phyloP scores from a whole-genome alignment of 2,329 filamentous ascomycete species.

The Verticillium tricorpus region DNA sequence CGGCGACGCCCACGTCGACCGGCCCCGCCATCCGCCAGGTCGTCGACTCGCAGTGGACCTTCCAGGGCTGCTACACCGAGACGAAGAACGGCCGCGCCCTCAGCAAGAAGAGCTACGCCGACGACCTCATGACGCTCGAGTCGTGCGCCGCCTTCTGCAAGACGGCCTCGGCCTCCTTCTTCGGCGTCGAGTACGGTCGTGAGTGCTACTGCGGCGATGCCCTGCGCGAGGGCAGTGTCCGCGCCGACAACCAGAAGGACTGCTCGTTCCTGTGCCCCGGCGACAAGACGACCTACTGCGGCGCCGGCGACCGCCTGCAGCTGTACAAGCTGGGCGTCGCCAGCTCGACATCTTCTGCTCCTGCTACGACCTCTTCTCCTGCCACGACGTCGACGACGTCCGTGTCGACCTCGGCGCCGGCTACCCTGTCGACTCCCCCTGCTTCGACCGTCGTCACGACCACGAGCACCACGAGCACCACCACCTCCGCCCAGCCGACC shows the following conservation, averaged over 20 bases:
- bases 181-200: constrained; percentile 12
- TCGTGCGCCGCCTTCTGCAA: constrained; percentile 47
- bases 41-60: constrained; percentile 19
- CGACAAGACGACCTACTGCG: constrained; percentile 17
- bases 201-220: constrained; percentile 16
- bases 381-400: neutral
- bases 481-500: constrained; percentile 1
- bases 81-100: constrained; percentile 23
- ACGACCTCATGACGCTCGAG: constrained; percentile 37
- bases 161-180: constrained; percentile 2
- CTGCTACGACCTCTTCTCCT: too few species aligned
- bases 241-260: constrained; percentile 13
- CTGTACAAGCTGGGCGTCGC: constrained; percentile 1
- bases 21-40: constrained; percentile 17
- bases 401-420: neutral
- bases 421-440: neutral
- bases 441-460: constrained; percentile 5
- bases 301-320: constrained; percentile 15
- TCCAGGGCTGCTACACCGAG: constrained; percentile 31
- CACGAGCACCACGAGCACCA: constrained; percentile 2
- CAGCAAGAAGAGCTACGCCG: constrained; percentile 20
- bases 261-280: constrained; percentile 21
- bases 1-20: constrained; percentile 11
- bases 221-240: constrained; percentile 11
- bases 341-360: neutral